These are phyloP conservation scores for Arctium lappa DNA, from an alignment of 129 eudicot species.

Conservation along the genomic window DNA sequence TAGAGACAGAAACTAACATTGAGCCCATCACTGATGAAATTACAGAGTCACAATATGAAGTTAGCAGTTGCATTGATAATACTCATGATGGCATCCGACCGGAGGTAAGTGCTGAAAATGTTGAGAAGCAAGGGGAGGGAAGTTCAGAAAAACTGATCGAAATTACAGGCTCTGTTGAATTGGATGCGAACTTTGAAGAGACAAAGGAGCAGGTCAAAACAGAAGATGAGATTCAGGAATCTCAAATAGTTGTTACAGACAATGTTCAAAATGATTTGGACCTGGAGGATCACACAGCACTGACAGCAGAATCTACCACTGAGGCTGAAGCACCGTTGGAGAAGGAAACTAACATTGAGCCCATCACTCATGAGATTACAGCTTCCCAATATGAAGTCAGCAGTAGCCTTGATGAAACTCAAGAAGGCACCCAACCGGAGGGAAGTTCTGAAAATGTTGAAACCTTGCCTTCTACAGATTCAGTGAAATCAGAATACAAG, in stretches of 20 bases:
- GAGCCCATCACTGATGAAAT: conserved; percentile 11
- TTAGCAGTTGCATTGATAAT: conserved; percentile 21
- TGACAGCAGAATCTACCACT: conserved; percentile 14
- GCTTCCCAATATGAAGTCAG: conserved; percentile 18
- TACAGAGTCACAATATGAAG: conserved; percentile 19
- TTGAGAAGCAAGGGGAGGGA: conserved; percentile 4
- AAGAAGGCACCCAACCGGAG: conserved; percentile 8
- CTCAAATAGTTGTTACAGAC: conserved; percentile 14
- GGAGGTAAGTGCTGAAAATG: conserved; percentile 20
- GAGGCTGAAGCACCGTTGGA: conserved; percentile 17
- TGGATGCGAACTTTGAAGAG: conserved; percentile 21
- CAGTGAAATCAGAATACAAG: conserved; percentile 19
- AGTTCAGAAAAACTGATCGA: conserved; percentile 1
- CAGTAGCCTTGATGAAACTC: conserved; percentile 28
- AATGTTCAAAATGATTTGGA: conserved; percentile 25
- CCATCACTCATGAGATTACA: conserved; percentile 17
- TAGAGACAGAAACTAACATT: conserved; percentile 14
- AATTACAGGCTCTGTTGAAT: conserved; percentile 25
- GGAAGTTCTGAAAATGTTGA: conserved; percentile 17
- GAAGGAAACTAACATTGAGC: conserved; percentile 15
- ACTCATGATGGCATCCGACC: conserved; percentile 16
- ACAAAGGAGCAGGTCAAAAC: conserved; percentile 12
- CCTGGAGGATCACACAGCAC: conserved; percentile 15
- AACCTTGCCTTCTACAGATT: conserved; percentile 8
- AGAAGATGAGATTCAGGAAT: conserved; percentile 23